These are phyloP conservation scores for Vitis vinifera DNA, from an alignment of 164 flowering plant genomes.

Conservation along the genomic window DNA sequence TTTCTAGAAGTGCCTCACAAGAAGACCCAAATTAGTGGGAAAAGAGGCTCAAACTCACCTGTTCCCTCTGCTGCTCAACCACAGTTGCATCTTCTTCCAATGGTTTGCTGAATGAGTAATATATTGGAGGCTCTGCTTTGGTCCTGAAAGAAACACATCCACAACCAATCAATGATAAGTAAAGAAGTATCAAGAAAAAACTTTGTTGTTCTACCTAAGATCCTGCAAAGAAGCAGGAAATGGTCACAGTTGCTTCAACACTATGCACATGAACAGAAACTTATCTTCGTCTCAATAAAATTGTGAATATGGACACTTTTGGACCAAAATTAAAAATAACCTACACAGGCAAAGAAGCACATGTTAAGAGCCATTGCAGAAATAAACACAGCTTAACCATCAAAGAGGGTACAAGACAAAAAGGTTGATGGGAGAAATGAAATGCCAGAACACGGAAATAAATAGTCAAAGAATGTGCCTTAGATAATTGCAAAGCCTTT, in stretches of 20 bases:
- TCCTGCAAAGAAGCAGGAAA: constrained; percentile 31
- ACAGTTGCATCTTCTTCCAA: constrained; percentile 62
- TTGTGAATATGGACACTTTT: constrained; percentile 95
- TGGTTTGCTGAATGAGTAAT: constrained; percentile 70
- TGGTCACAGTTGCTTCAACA: constrained; percentile 40
- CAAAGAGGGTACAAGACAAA: background rate
- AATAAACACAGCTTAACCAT: background rate
- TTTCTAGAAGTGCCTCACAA: no score
- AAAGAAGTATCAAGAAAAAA: constrained; percentile 5
- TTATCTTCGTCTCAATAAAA: constrained; percentile 96
- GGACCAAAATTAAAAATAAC: constrained; percentile 99
- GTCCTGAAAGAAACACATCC: constrained; percentile 57
- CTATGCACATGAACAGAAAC: constrained; percentile 80
- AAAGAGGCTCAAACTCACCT: constrained; percentile 39
- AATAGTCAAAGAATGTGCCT: constrained; percentile 40
- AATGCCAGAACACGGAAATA: background rate
- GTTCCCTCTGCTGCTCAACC: constrained; percentile 61
- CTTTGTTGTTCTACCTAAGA: constrained; percentile 19
- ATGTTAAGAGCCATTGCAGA: background rate
- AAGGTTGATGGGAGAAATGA: background rate
- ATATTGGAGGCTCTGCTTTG: constrained; percentile 83
- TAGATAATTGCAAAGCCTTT: constrained; percentile 82
- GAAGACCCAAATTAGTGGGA: background rate
- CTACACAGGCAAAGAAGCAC: constrained; percentile 43
- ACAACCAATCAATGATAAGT: constrained; percentile 22